Base-by-base conservation (phyloP, 1,284 basidiomycete genomes). In the Microbotryum saponariae region DNA sequence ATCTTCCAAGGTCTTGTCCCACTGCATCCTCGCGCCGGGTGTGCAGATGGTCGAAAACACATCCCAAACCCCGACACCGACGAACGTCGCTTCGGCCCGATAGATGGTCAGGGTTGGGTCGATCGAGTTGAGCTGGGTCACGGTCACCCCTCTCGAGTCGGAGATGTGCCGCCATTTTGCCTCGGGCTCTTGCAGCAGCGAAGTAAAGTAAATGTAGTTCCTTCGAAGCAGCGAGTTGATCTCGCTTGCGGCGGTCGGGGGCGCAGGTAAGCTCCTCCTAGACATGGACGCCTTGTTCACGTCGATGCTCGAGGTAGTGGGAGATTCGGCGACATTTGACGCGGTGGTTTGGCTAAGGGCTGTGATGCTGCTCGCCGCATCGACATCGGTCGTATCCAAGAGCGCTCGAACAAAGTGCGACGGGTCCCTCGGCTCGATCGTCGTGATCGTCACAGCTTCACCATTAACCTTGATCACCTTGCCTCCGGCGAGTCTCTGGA, bases 131-230 rank as follows among this genome's bases (percentile, higher is more conserved):
- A 98, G 84, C 73, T 97, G 93, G 7, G 76, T 93, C 48, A 98
- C 86, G 2, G 90, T 88, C 0, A 96, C 92, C 1, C 93, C 93
- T 1, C 56, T 58, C 29, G 84, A 83, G 71, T 98, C 94, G 49
- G 87, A 86, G 29, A 89, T 85, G 81, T 74, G 72, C 74, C 85
- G 87, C 96, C 96, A 99, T 76, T 99, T 99, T 2, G 91, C 91
- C 74, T 97, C 93, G 1, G 96, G 96, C 73, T 98, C 96, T 76
- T 98, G 96, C 48, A 98, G 77, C 23, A 99, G 79, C 0, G 93
- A 96, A 1, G 93, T 94, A 74, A 99, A 98, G 76, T 98, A 94
- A 63, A 97, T 97, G 74, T 99, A 99, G 75, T 91, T 96, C 63
- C 94, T 82, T 72, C 87, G 84, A 33, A 97, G 88, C 62, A 92